Conservation (phyloP, 257 asterid genomes). For the Solanum rostratum region DNA sequence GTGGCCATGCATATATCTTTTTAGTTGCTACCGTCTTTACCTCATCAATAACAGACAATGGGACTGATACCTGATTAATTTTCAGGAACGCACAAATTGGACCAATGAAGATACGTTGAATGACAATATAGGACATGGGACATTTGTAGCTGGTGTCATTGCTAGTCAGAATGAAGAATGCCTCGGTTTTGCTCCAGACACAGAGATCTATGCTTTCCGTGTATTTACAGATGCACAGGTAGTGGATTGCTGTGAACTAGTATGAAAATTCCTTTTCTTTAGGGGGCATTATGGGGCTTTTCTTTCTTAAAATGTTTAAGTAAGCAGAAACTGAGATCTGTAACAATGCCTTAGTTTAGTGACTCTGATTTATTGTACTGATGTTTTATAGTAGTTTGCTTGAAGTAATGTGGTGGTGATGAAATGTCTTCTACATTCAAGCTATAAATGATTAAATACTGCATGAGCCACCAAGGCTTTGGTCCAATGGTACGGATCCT, state of each 20-base stretch:
- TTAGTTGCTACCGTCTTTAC: not conserved
- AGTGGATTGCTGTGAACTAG: slow-evolving; percentile 29
- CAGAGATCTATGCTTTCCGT: slow-evolving; percentile 90
- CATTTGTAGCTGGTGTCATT: slow-evolving; percentile 96
- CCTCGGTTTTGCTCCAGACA: slow-evolving; percentile 95
- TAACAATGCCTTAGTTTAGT: not conserved
- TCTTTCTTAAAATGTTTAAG: not conserved
- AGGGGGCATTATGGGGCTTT: not conserved
- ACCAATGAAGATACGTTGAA: slow-evolving; percentile 86
- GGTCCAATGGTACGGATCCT: not conserved
- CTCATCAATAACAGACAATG: not conserved
- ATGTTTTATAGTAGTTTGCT: not conserved
- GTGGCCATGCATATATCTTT: not conserved
- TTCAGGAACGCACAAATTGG: slow-evolving; percentile 97
- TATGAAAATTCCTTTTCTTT: not conserved
- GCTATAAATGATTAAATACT: not conserved
- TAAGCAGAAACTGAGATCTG: not conserved
- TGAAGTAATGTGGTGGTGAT: too few species aligned
- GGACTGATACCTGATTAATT: not conserved
- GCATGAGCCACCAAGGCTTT: not conserved
- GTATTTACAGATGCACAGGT: slow-evolving; percentile 97
- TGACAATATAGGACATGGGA: slow-evolving; percentile 98
- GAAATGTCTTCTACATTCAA: too few species aligned
- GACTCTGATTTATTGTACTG: not conserved
- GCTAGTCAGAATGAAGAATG: slow-evolving; percentile 90